phyloP scores from a whole-genome alignment of 768 basidiomycete genomes.

The Lactarius deliciosus region DNA sequence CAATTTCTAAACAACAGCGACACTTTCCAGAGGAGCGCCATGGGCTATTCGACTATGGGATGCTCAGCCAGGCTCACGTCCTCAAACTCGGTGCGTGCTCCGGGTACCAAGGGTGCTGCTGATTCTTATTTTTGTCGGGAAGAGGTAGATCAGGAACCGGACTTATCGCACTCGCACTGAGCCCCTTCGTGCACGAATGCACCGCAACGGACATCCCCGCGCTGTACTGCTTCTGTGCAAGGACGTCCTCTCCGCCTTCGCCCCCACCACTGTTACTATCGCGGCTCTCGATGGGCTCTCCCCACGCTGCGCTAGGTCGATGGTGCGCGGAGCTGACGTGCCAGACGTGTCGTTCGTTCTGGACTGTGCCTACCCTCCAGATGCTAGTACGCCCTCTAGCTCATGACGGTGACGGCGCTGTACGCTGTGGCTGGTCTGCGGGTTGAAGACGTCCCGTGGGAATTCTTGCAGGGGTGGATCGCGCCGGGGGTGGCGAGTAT shows the following conservation, averaged over 20 bases:
- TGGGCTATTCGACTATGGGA: conserved; percentile 39
- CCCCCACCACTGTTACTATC: neutral
- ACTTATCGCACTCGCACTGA: conserved; percentile 9
- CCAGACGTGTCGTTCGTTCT: neutral
- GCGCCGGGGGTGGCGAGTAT: conserved; percentile 23
- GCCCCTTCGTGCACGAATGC: conserved; percentile 24
- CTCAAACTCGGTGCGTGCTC: conserved; percentile 65
- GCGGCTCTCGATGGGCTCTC: conserved; percentile 25
- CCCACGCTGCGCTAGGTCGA: neutral
- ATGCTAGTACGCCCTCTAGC: neutral
- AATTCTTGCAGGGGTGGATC: conserved; percentile 34
- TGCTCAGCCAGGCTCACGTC: conserved; percentile 49
- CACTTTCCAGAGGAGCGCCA: too few species aligned
- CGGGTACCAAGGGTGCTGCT: conserved; percentile 12
- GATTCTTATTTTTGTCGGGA: neutral
- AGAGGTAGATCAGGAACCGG: neutral
- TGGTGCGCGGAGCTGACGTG: neutral
- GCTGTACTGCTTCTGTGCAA: conserved; percentile 28
- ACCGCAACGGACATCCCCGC: conserved; percentile 28
- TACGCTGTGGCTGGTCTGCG: conserved; percentile 18
- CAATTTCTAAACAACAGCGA: too few species aligned
- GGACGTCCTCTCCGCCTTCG: conserved; percentile 12
- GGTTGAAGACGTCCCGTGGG: conserved; percentile 36
- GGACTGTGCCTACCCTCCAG: conserved; percentile 7
- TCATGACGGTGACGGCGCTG: neutral